These are phyloP conservation scores for Rhododendron ferrugineum DNA, from an alignment of 148 eudicot genomes.

Conservation along the genomic window DNA sequence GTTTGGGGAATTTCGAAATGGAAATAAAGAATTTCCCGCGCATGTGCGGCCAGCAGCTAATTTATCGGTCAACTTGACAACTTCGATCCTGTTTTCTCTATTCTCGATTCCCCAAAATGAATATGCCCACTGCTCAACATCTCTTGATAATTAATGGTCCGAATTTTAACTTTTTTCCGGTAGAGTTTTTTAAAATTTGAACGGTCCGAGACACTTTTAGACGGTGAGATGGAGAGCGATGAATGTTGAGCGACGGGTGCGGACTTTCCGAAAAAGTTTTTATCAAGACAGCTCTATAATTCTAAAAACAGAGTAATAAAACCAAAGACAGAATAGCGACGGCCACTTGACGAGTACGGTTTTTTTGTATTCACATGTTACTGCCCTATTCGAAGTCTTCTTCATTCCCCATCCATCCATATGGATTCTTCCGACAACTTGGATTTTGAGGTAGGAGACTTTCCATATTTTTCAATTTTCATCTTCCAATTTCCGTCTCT, in stretches of 20 bases:
- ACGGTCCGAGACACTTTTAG: too few species aligned
- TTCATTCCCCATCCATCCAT: background rate
- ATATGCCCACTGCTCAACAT: too few species aligned
- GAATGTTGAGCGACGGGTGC: too few species aligned
- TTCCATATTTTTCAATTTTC: too few species aligned
- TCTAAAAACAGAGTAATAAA: background rate
- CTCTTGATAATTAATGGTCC: too few species aligned
- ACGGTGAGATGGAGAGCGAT: too few species aligned
- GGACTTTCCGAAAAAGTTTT: too few species aligned
- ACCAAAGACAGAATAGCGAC: background rate
- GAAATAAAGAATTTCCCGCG: constrained; percentile 6
- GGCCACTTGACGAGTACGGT: too few species aligned
- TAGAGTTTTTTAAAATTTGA: too few species aligned
- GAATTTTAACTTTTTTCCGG: too few species aligned
- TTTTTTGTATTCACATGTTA: background rate
- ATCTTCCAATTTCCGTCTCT: too few species aligned
- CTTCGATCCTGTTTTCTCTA: background rate
- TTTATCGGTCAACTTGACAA: background rate
- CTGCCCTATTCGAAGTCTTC: background rate
- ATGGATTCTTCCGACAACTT: background rate
- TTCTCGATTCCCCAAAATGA: background rate
- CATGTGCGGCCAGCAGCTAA: background rate
- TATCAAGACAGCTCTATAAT: background rate
- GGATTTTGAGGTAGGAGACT: background rate
- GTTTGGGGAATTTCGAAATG: background rate